Evolutionary conservation across 2,329 filamentous ascomycete genomes (phyloP), one percentile per base, ranked within the genome.

Genomic region (Fusarium citri): DNA sequence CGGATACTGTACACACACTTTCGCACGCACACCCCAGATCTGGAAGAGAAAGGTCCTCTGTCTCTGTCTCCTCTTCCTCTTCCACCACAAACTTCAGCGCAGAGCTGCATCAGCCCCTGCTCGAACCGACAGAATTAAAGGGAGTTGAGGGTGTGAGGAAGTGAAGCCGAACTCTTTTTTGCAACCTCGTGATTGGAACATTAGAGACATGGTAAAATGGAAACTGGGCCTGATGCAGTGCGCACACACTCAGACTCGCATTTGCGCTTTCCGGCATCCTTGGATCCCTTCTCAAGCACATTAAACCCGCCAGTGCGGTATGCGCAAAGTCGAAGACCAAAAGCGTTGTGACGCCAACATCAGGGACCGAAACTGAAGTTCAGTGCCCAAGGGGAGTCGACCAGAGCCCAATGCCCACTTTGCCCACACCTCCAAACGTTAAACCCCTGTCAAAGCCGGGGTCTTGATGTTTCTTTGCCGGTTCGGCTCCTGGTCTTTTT

Each of bases 341-440:
- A 67, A 69, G 66, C 69, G 71, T 72, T 69, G 72, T 64, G 66
- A 73, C 67, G 68, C 69, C 67, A 65, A 64, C 69, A 71, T 53
- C 69, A 74, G 60, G 59, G 64, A 64, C 68, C 46, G 55, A 67
- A 72, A 59, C 50, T 50, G 60, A 60, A 61, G 23, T 53, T 71
- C 68, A 71, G 42, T 71, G 68, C 68, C 68, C 68, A 71, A 71
- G 68, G 68, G 68, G 64, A 71, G 64, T 46, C 55, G 58, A 51
- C 60, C 57, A 68, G 60, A 72, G 62, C 69, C 69, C 71, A 74
- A 74, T 74, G 72, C 72, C 72, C 72, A 74, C 72, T 74, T 71
- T 54, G 64, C 65, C 54, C 69, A 71, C 72, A 71, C 70, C 72
- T 66, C 64, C 55, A 70, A 73, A 64, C 64, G 60, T 68, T 67